A percentile compares a stretch with the other conserved stretches of the same genome.
Conservation (phyloP, 2,329 filamentous ascomycete genomes). For the Talaromyces marneffei region DNA sequence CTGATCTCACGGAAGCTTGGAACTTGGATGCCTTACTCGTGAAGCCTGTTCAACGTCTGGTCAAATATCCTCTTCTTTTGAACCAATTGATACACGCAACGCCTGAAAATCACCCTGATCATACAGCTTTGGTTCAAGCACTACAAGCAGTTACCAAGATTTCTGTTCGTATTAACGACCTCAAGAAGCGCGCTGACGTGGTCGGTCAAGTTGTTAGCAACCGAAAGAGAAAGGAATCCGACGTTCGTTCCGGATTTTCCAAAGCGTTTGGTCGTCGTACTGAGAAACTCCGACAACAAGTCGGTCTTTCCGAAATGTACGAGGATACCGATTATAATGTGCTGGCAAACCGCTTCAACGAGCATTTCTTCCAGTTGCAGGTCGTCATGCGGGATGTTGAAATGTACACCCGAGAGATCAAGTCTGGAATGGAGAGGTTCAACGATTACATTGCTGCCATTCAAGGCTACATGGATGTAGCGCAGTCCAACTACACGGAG, state of each 20-base stretch:
- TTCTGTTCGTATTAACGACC: conserved; percentile 74
- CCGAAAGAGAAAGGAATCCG: conserved; percentile 80
- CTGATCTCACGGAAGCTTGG: conserved; percentile 90
- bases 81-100: conserved; percentile 74
- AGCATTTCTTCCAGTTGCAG: conserved; percentile 87
- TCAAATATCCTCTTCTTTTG: conserved; percentile 87
- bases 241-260: conserved; percentile 75
- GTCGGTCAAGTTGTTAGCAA: conserved; percentile 81
- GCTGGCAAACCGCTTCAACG: conserved; percentile 78
- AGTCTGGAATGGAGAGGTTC: conserved; percentile 74
- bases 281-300: conserved; percentile 72
- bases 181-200: conserved; percentile 89
- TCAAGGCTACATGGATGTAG: conserved; percentile 69
- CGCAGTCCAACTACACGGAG: conserved; percentile 69
- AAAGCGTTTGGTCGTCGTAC: conserved; percentile 86
- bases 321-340: conserved; percentile 79
- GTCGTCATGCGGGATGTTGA: conserved; percentile 92
- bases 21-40: conserved; percentile 92
- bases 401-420: conserved; percentile 76
- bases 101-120: conserved; percentile 76
- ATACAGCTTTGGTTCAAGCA: conserved; percentile 62
- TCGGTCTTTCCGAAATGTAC: conserved; percentile 58
- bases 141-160: conserved; percentile 62
- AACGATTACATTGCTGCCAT: conserved; percentile 74
- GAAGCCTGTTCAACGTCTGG: conserved; percentile 90